Evolutionary conservation across 2,329 filamentous ascomycete species (phyloP).

Genomic region (Aspergillus tamarii): DNA sequence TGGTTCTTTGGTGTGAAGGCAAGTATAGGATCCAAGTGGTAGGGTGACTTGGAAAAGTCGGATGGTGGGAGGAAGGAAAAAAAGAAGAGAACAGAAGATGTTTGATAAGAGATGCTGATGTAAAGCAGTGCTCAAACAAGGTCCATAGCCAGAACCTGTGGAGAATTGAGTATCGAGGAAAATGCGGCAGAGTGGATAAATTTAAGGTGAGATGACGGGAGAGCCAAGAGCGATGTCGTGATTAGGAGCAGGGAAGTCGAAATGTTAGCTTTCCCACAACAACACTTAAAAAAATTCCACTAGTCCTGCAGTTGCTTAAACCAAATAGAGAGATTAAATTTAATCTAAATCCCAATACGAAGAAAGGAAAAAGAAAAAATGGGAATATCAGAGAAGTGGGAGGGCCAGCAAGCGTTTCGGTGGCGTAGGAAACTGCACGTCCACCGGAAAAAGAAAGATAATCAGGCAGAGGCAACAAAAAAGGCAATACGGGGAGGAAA

Average conservation of each 20-base stretch:
- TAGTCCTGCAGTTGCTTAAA: slow-evolving; percentile 8
- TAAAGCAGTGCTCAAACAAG: slow-evolving; percentile 14
- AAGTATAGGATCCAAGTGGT: neutral
- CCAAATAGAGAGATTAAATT: neutral
- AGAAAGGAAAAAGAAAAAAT: neutral
- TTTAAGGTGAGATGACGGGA: slow-evolving; percentile 21
- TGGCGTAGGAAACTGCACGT: neutral
- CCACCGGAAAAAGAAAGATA: neutral
- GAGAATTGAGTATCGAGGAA: slow-evolving; percentile 9
- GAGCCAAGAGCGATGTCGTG: slow-evolving; percentile 34
- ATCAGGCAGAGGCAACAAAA: neutral
- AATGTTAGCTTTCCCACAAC: slow-evolving; percentile 19
- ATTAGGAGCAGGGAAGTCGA: slow-evolving; percentile 28
- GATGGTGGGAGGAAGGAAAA: neutral
- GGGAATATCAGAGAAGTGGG: neutral
- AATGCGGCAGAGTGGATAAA: slow-evolving; percentile 10
- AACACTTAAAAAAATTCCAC: slow-evolving; percentile 1
- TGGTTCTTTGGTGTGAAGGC: no score
- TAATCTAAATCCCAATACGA: neutral
- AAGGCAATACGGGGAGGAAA: slow-evolving; percentile 1
- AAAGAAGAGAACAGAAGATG: slow-evolving; percentile 2
- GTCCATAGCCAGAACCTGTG: slow-evolving; percentile 13
- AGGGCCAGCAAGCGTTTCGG: neutral
- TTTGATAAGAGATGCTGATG: slow-evolving; percentile 4
- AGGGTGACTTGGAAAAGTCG: neutral